A percentile compares a stretch with the other conserved stretches of the same genome.
These are phyloP conservation scores for Irpex sp. DNA, from an alignment of 1,284 basidiomycete species.

Conservation along the genomic window DNA sequence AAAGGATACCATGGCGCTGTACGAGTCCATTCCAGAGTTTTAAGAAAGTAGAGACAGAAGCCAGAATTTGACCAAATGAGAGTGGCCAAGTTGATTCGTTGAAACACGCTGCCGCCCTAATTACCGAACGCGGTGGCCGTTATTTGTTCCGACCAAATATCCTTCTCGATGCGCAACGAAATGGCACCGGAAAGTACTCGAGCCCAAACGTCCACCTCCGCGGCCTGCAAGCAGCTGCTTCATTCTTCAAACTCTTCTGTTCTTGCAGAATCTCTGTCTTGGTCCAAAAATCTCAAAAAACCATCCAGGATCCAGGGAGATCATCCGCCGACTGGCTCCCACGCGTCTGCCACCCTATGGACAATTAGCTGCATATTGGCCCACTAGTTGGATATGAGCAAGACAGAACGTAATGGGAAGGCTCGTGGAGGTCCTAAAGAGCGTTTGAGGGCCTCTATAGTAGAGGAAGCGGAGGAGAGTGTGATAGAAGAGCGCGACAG, in stretches of 20 bases:
- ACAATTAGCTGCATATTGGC: constrained; percentile 16
- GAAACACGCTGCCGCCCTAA: not conserved
- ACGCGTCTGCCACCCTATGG: constrained; percentile 14
- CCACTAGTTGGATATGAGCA: constrained; percentile 14
- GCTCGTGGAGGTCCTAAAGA: not conserved
- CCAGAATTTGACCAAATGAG: not conserved
- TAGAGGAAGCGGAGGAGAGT: constrained; percentile 11
- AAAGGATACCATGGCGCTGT: too few species aligned
- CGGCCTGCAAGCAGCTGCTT: constrained; percentile 1
- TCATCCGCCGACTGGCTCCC: constrained; percentile 30
- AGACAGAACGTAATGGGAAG: not conserved
- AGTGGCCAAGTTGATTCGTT: not conserved
- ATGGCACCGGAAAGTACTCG: constrained; percentile 22
- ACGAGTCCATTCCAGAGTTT: too few species aligned
- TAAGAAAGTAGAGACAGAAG: not conserved
- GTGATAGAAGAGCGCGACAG: constrained; percentile 33
- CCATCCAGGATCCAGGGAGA: constrained; percentile 56
- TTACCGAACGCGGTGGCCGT: constrained; percentile 1
- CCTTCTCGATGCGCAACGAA: constrained; percentile 23
- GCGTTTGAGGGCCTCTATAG: not conserved
- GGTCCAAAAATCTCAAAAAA: constrained; percentile 52
- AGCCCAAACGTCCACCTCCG: constrained; percentile 19
- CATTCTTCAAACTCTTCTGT: not conserved
- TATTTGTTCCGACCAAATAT: constrained; percentile 31
- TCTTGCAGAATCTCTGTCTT: not conserved